Percentiles rank a stretch among this genome's conserved stretches.
phyloP scores from a whole-genome alignment of 2,329 filamentous ascomycete genomes.

The Hypoxylon sp. region DNA sequence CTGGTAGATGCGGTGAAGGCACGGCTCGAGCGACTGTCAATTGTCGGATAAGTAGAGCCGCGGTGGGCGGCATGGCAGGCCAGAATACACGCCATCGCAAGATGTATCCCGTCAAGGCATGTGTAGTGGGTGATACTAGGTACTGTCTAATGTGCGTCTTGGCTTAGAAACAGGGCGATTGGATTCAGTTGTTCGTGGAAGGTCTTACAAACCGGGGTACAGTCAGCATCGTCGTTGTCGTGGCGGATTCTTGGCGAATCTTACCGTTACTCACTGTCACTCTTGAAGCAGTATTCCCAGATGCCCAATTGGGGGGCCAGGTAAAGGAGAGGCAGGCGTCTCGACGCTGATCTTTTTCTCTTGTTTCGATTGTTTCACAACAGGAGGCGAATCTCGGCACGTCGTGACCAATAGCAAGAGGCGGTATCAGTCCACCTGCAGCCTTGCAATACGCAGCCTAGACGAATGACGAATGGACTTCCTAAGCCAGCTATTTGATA shows the following conservation, averaged over 20 bases:
- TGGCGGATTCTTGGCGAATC: slow-evolving; percentile 44
- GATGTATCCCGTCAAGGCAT: slow-evolving; percentile 41
- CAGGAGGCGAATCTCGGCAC: slow-evolving; percentile 43
- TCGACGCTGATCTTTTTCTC: slow-evolving; percentile 38
- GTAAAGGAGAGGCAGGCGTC: slow-evolving; percentile 32
- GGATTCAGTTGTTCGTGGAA: slow-evolving; percentile 35
- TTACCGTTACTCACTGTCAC: slow-evolving; percentile 46
- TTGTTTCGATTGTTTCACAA: slow-evolving; percentile 34
- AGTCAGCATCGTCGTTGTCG: slow-evolving; percentile 46
- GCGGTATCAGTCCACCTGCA: slow-evolving; percentile 40
- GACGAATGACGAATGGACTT: slow-evolving; percentile 32
- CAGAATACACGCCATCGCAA: slow-evolving; percentile 32
- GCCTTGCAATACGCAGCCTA: slow-evolving; percentile 42
- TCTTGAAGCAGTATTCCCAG: slow-evolving; percentile 42
- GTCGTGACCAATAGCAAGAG: slow-evolving; percentile 38
- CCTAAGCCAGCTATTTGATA: slow-evolving; percentile 31
- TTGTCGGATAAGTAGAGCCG: slow-evolving; percentile 49
- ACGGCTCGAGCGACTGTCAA: slow-evolving; percentile 71
- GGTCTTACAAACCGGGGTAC: slow-evolving; percentile 38
- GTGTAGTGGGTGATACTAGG: slow-evolving; percentile 43
- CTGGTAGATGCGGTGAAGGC: slow-evolving; percentile 77
- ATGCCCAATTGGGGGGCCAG: slow-evolving; percentile 40
- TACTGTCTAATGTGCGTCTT: slow-evolving; percentile 39
- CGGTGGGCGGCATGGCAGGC: slow-evolving; percentile 29
- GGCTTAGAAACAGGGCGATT: slow-evolving; percentile 43